phyloP scores from a whole-genome alignment of 2,329 filamentous ascomycete genomes.

The Myriosclerotinia duriaeana region DNA sequence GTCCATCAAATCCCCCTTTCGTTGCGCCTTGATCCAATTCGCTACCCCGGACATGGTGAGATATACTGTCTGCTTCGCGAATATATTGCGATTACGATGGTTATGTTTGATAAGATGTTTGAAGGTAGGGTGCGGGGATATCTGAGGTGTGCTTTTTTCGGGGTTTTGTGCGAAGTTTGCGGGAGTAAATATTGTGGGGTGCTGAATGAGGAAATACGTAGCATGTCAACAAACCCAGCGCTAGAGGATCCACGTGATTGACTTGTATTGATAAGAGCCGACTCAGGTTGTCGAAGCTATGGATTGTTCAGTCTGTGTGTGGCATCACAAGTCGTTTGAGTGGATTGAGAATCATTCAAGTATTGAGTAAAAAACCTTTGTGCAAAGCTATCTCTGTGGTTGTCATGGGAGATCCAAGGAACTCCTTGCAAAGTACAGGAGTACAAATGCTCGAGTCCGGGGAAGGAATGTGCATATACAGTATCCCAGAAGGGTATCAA shows the following conservation, averaged over 20 bases:
- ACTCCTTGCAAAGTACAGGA: neutral
- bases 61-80: conserved; percentile 1
- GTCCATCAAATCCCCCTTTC: conserved; percentile 76
- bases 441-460: conserved; percentile 2
- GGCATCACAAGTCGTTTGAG: neutral
- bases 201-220: conserved; percentile 14
- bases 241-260: conserved; percentile 3
- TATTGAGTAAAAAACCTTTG: neutral
- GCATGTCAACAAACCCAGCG: conserved; percentile 25
- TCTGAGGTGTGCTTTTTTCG: conserved; percentile 8
- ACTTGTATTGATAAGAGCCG: neutral
- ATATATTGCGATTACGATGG: conserved; percentile 6
- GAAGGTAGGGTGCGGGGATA: conserved; percentile 11
- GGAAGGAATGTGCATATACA: conserved; percentile 11
- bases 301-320: neutral
- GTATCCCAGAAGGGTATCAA: neutral
- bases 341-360: neutral
- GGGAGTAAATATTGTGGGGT: conserved; percentile 21
- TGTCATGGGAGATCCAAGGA: conserved; percentile 19
- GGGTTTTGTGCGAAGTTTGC: conserved; percentile 13
- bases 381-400: neutral
- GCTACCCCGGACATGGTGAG: conserved; percentile 61
- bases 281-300: neutral
- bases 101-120: conserved; percentile 7
- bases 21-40: conserved; percentile 76